Base-by-base conservation (phyloP, 257 asterid genomes). In the Petrea volubilis region DNA sequence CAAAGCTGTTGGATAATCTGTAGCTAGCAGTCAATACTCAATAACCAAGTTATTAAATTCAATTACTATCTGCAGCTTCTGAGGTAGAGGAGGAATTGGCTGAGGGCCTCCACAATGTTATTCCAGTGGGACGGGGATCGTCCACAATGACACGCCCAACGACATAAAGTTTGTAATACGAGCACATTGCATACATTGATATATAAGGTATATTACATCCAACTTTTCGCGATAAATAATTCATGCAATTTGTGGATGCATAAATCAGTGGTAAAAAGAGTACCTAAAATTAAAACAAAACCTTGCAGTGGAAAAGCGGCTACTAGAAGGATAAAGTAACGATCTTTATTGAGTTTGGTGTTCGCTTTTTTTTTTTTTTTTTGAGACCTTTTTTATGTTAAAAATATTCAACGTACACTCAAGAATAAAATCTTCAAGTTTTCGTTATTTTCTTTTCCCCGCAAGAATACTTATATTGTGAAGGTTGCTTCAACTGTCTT, bases 131-230 rank as follows among this genome's bases (percentile, higher is more conserved):
- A 21, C 87, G 98, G 60, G 97, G 98, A n/a, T 87, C 98, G 20
- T 91, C 98, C 66, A 91, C 96, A 2, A 76, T 88, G 90, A 94
- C 97, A 25, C 92, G 94, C 56, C 98, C 98, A 64, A 94, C 98
- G 49, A 89, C 90, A 71, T 91, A 80, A 93, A 73, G 64, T 65
- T 55, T 58, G 51, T 21, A 57, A 50, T 31, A 50, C 27, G 24
- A 74, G 59, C 53, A 21, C 74, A 10, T 49, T 40, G 74, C 74
- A 43, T 59, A 44, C 21, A 53, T 69, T 21, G 21, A 53, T 43
- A 59, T 43, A 59, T 53, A 29, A 71, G 85, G 80, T 74, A 57
- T 17, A 5, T 72, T 38, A 62, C 40, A 64, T 33, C 7, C 38
- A 2, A 2, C 7, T 33, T 33, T 33, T 33, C 38, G 38, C n/a